Evolutionary conservation across 2,329 filamentous ascomycete species (phyloP).

Genomic region (Neonectria coccinea): DNA sequence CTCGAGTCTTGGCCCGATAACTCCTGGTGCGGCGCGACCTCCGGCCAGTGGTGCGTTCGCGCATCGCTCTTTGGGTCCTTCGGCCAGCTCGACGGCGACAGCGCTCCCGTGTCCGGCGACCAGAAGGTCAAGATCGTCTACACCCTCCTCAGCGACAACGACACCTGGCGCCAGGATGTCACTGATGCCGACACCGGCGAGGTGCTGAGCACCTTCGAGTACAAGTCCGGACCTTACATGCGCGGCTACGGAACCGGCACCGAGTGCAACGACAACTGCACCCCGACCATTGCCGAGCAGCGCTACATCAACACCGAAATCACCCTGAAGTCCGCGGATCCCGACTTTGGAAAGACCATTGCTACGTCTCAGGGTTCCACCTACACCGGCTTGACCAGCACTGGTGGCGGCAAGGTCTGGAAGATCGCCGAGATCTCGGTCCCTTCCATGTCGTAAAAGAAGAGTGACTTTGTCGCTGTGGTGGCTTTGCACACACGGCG

Average conservation of each 20-base stretch:
- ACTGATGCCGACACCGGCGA: constrained; percentile 36
- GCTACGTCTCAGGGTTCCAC: constrained; percentile 31
- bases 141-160: constrained; percentile 35
- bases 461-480: no score
- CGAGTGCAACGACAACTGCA: constrained; percentile 37
- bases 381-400: constrained; percentile 29
- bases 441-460: constrained; percentile 26
- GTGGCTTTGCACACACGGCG: not conserved
- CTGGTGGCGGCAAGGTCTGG: constrained; percentile 32
- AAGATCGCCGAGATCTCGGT: constrained; percentile 36
- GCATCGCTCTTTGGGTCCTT: constrained; percentile 38
- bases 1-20: constrained; percentile 39
- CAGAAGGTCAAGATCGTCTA: constrained; percentile 40
- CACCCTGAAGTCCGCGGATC: constrained; percentile 28
- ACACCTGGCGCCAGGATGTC: constrained; percentile 36
- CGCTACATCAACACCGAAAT: constrained; percentile 36
- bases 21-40: constrained; percentile 37
- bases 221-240: constrained; percentile 39
- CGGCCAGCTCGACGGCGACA: constrained; percentile 33
- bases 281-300: constrained; percentile 32
- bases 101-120: constrained; percentile 28
- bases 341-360: constrained; percentile 37
- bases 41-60: constrained; percentile 36
- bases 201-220: constrained; percentile 29
- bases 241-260: constrained; percentile 37